Evolutionary conservation across 2,329 filamentous ascomycete genomes (phyloP).

Genomic region (Berkeleyomyces basicola): DNA sequence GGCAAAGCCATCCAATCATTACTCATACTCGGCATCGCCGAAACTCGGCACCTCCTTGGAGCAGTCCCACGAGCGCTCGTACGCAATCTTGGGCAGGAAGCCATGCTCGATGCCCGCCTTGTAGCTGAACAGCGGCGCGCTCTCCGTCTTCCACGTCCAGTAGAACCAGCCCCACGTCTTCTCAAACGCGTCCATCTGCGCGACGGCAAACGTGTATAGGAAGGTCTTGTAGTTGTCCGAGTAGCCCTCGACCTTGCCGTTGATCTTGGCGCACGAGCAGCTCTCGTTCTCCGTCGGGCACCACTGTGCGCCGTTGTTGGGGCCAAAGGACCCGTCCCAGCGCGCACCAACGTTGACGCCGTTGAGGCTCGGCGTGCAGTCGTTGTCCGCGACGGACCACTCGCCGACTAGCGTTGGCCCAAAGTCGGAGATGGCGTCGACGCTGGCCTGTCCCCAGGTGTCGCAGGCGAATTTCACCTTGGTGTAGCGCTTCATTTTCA

Average conservation of each 20-base stretch:
- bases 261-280: slow-evolving; percentile 44
- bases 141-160: slow-evolving; percentile 67
- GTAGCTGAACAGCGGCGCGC: slow-evolving; percentile 59
- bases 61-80: slow-evolving; percentile 35
- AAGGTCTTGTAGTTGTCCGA: slow-evolving; percentile 45
- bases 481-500: slow-evolving; percentile 45
- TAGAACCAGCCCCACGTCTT: slow-evolving; percentile 66
- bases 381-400: slow-evolving; percentile 62
- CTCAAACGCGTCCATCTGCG: slow-evolving; percentile 61
- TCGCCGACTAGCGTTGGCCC: slow-evolving; percentile 62
- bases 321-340: slow-evolving; percentile 54
- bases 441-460: slow-evolving; percentile 44
- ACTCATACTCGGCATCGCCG: slow-evolving; percentile 17
- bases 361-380: slow-evolving; percentile 43
- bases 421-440: slow-evolving; percentile 31
- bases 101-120: slow-evolving; percentile 41
- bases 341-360: slow-evolving; percentile 53
- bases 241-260: slow-evolving; percentile 22
- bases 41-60: slow-evolving; percentile 18
- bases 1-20: neutral
- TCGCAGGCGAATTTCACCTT: slow-evolving; percentile 55
- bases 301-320: slow-evolving; percentile 34
- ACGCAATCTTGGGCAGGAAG: slow-evolving; percentile 44
- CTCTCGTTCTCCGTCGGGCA: slow-evolving; percentile 36
- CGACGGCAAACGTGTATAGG: slow-evolving; percentile 53